A percentile compares a stretch with the other conserved stretches of the same genome.
phyloP scores from a whole-genome alignment of 495 filamentous ascomycete species.

The Aspergillus indologenus region DNA sequence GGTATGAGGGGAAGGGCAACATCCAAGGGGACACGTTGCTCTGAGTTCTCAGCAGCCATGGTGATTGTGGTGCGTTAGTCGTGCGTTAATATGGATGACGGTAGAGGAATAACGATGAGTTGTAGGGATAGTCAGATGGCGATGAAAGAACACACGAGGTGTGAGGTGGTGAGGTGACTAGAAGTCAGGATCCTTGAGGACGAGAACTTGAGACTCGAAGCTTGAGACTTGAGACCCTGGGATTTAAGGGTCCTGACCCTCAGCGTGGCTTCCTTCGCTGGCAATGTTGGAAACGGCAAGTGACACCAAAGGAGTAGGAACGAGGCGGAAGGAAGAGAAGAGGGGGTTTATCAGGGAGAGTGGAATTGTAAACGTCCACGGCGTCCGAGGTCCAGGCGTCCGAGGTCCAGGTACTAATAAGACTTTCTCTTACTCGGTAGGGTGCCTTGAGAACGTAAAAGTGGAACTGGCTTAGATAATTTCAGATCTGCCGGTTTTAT shows the following conservation, averaged over 20 bases:
- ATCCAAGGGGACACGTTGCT: conserved; percentile 38
- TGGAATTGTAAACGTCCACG: no score
- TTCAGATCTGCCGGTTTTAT: no score
- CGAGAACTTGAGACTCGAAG: no score
- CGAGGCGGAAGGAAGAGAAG: neutral
- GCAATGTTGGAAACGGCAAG: neutral
- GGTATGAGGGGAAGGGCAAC: conserved; percentile 42
- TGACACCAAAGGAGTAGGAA: neutral
- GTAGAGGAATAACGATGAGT: neutral
- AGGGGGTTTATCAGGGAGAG: no score
- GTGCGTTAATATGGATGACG: neutral
- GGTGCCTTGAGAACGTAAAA: no score
- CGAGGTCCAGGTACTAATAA: no score
- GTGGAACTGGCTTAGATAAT: no score
- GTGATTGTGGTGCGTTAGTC: neutral
- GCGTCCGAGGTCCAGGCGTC: no score
- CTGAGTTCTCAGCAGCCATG: conserved; percentile 28
- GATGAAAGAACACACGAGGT: neutral
- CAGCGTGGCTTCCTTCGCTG: neutral
- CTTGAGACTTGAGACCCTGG: neutral
- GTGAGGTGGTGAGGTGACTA: neutral
- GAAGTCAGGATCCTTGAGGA: no score
- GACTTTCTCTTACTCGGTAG: no score
- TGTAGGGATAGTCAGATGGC: neutral
- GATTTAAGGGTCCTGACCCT: neutral